phyloP scores from a whole-genome alignment of 805 yeast genomes.

The Candida caryicola region DNA sequence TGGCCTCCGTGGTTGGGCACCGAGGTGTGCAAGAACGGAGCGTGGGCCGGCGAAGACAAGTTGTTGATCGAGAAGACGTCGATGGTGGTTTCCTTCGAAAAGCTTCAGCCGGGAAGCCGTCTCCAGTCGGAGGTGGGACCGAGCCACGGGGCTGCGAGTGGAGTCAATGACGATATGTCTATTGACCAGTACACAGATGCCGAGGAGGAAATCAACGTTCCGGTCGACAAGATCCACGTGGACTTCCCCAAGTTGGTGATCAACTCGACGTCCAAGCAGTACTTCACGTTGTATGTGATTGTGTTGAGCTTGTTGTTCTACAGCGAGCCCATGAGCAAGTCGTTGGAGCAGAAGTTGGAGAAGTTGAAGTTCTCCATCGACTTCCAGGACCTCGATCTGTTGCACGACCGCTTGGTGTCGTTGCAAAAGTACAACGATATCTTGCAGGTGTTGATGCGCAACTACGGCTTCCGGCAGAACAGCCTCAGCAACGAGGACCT shows the following conservation, averaged over 20 bases:
- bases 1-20: constrained; percentile 94
- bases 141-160: constrained; percentile 9
- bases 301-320: constrained; percentile 64
- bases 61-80: constrained; percentile 65
- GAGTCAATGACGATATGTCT: constrained; percentile 3
- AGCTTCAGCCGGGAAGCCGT: constrained; percentile 20
- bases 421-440: constrained; percentile 49
- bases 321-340: constrained; percentile 65
- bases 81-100: constrained; percentile 56
- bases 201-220: constrained; percentile 7
- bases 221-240: constrained; percentile 42
- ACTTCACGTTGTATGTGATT: constrained; percentile 61
- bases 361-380: constrained; percentile 70
- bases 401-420: constrained; percentile 44
- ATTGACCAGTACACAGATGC: neutral
- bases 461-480: constrained; percentile 48
- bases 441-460: constrained; percentile 41
- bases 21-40: constrained; percentile 52
- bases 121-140: constrained; percentile 14
- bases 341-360: constrained; percentile 56
- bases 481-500: constrained; percentile 49
- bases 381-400: constrained; percentile 53
- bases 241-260: constrained; percentile 70
- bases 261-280: constrained; percentile 71
- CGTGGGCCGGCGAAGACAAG: constrained; percentile 43